phyloP scores from a whole-genome alignment of 306 rosid genomes.

The Malus orientalis region DNA sequence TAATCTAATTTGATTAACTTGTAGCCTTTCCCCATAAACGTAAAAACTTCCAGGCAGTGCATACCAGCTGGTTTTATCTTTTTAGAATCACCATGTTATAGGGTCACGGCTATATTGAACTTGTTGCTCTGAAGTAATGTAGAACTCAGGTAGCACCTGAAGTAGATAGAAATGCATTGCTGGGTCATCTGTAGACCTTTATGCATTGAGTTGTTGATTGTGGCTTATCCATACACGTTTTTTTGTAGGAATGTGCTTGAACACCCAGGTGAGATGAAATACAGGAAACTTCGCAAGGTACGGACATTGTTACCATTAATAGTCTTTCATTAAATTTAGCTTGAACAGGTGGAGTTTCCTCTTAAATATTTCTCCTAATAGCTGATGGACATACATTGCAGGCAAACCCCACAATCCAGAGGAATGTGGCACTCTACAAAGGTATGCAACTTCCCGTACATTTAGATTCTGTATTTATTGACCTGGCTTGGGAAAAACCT shows the following conservation, averaged over 20 bases:
- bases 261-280: slow-evolving; percentile 70
- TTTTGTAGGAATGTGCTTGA: slow-evolving; percentile 69
- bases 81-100: neutral
- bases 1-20: neutral
- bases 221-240: neutral
- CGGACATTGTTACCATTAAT: neutral
- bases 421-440: slow-evolving; percentile 52
- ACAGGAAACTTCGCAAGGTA: slow-evolving; percentile 76
- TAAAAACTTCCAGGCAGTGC: neutral
- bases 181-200: neutral
- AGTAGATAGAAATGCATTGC: neutral
- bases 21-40: neutral
- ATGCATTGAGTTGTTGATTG: slow-evolving; percentile 9
- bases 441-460: slow-evolving; percentile 39
- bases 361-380: neutral
- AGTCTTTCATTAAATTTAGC: neutral
- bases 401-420: slow-evolving; percentile 70
- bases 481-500: neutral
- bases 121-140: neutral
- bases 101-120: neutral
- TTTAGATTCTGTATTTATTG: slow-evolving; percentile 2
- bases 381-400: slow-evolving; percentile 34
- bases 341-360: neutral
- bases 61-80: neutral
- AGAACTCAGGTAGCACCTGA: neutral